These are phyloP conservation scores for Carallia brachiata DNA, from an alignment of 345 rosid species.

Conservation along the genomic window DNA sequence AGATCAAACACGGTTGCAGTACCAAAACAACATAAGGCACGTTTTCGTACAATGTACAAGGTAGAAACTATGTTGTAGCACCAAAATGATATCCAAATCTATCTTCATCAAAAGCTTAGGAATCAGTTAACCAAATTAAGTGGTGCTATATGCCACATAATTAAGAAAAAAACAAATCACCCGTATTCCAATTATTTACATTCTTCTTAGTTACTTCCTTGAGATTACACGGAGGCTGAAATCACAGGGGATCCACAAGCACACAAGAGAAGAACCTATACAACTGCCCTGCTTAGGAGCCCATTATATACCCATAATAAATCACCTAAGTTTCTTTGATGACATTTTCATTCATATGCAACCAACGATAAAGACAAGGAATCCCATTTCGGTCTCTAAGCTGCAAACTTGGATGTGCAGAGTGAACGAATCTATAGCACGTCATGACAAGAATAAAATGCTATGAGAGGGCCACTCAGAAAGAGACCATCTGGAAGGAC, in stretches of 20 bases:
- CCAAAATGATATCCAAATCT: background rate
- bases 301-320: background rate
- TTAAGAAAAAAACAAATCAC: background rate
- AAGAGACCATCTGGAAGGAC: constrained; percentile 34
- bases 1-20: background rate
- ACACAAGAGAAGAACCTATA: background rate
- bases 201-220: too few relatives aligned
- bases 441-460: constrained; percentile 13
- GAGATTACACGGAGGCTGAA: background rate
- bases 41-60: background rate
- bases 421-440: constrained; percentile 7
- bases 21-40: too few relatives aligned
- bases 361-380: background rate
- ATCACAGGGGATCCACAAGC: background rate
- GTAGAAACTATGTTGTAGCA: background rate
- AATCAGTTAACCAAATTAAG: background rate
- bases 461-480: constrained; percentile 27
- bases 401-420: constrained; percentile 11
- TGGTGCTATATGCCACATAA: background rate
- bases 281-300: background rate
- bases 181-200: background rate
- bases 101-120: background rate
- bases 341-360: background rate
- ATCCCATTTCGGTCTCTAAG: constrained; percentile 9
- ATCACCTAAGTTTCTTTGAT: constrained; percentile 3